These are phyloP conservation scores for Colletotrichum chlorophyti DNA, from an alignment of 2,329 filamentous ascomycete genomes.

Conservation along the genomic window DNA sequence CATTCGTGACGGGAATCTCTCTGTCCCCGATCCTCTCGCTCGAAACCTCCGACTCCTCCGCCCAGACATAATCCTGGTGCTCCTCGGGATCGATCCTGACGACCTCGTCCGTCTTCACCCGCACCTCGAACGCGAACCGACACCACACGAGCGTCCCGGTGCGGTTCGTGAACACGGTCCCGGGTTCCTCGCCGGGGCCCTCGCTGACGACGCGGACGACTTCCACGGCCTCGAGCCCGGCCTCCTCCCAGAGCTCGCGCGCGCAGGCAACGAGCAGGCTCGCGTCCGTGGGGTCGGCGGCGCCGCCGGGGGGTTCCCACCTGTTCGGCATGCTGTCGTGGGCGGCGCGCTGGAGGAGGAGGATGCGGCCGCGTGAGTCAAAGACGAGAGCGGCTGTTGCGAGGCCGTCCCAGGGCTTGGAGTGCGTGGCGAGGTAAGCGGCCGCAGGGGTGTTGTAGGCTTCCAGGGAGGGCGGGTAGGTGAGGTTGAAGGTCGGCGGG, in stretches of 20 bases:
- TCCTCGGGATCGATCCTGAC: conserved; percentile 48
- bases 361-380: conserved; percentile 40
- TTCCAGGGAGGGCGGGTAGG: conserved; percentile 27
- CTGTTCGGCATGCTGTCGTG: conserved; percentile 50
- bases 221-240: conserved; percentile 43
- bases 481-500: conserved; percentile 27
- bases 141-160: conserved; percentile 38
- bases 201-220: conserved; percentile 38
- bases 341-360: conserved; percentile 53
- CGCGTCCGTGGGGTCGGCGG: conserved; percentile 47
- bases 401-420: conserved; percentile 34
- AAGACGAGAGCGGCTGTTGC: conserved; percentile 44
- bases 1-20: conserved; percentile 38
- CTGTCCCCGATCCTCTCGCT: conserved; percentile 35
- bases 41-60: conserved; percentile 43
- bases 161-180: conserved; percentile 42
- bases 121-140: conserved; percentile 45
- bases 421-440: conserved; percentile 28
- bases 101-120: conserved; percentile 33
- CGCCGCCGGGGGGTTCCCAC: conserved; percentile 60
- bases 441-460: conserved; percentile 27
- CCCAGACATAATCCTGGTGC: conserved; percentile 49
- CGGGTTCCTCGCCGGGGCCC: conserved; percentile 30
- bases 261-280: conserved; percentile 50
- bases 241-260: conserved; percentile 57